Conservation (phyloP, 2,329 filamentous ascomycete genomes). For the Colletotrichum tanaceti region DNA sequence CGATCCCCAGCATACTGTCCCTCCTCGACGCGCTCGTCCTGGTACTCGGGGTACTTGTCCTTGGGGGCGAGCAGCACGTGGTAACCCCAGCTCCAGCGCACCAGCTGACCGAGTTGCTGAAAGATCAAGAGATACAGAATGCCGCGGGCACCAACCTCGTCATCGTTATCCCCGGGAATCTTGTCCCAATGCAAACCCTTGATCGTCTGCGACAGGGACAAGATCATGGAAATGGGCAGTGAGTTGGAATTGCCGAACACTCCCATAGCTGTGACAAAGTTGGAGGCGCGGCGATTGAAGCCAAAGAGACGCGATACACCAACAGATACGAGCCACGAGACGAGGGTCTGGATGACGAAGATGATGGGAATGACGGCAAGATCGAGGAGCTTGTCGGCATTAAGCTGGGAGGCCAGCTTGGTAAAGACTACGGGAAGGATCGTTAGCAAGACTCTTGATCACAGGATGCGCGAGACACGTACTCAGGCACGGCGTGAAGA, state of each 20-base stretch:
- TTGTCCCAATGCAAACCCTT: slow-evolving; percentile 93
- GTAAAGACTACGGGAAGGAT: slow-evolving; percentile 78
- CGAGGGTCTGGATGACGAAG: slow-evolving; percentile 85
- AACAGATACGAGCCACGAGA: slow-evolving; percentile 84
- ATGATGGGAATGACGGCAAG: slow-evolving; percentile 96
- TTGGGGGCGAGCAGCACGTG: slow-evolving; percentile 92
- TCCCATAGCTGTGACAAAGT: slow-evolving; percentile 97
- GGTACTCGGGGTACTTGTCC: slow-evolving; percentile 75
- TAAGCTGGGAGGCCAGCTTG: slow-evolving; percentile 94
- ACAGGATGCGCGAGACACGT: slow-evolving; percentile 51
- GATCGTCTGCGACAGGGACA: slow-evolving; percentile 92
- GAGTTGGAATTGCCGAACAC: slow-evolving; percentile 99
- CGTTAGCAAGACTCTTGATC: slow-evolving; percentile 41
- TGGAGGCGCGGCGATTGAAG: slow-evolving; percentile 85
- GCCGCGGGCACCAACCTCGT: slow-evolving; percentile 91
- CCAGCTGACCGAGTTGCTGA: slow-evolving; percentile 93
- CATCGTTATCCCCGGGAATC: slow-evolving; percentile 91
- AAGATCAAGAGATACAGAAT: slow-evolving; percentile 97
- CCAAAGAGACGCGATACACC: slow-evolving; percentile 79
- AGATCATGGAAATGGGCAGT: slow-evolving; percentile 92
- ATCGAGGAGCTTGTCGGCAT: slow-evolving; percentile 87
- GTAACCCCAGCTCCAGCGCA: slow-evolving; percentile 98
- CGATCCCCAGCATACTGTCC: slow-evolving; percentile 69
- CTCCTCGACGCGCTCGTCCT: slow-evolving; percentile 64
- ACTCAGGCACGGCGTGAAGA: slow-evolving; percentile 98